Conservation (phyloP, 2,329 filamentous ascomycete genomes). For the Bipolaris cookei region DNA sequence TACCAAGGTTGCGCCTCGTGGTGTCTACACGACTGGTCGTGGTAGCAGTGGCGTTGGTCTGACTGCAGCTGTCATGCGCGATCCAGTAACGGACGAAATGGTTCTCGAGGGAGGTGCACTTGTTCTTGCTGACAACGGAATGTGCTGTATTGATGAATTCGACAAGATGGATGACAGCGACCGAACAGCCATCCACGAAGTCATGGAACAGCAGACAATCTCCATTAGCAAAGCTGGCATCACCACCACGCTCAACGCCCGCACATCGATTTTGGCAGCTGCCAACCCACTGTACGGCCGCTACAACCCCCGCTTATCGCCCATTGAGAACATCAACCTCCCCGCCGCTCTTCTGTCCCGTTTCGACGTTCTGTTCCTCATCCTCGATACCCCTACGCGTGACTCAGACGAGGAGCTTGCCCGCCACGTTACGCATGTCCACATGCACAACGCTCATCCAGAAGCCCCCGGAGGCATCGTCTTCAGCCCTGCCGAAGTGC, state of each 20-base stretch:
- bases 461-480: slow-evolving; percentile 72
- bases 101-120: slow-evolving; percentile 80
- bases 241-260: slow-evolving; percentile 93
- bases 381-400: slow-evolving; percentile 89
- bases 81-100: slow-evolving; percentile 85
- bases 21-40: slow-evolving; percentile 82
- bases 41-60: slow-evolving; percentile 83
- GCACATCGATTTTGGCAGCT: slow-evolving; percentile 92
- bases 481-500: slow-evolving; percentile 90
- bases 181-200: slow-evolving; percentile 82
- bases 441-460: slow-evolving; percentile 95
- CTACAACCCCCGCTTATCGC: slow-evolving; percentile 96
- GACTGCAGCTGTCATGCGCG: slow-evolving; percentile 82
- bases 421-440: slow-evolving; percentile 92
- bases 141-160: slow-evolving; percentile 86
- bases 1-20: slow-evolving; percentile 93
- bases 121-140: slow-evolving; percentile 80
- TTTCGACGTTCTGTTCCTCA: slow-evolving; percentile 96
- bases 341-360: slow-evolving; percentile 95
- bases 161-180: slow-evolving; percentile 90
- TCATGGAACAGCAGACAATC: slow-evolving; percentile 88
- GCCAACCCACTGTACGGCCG: slow-evolving; percentile 97
- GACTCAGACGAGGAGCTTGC: slow-evolving; percentile 93
- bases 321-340: slow-evolving; percentile 98
- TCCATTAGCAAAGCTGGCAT: slow-evolving; percentile 92